Evolutionary conservation across 2,329 filamentous ascomycete species (phyloP), one percentile per base, ranked within the genome.

Genomic region (Stylonectria norvegica): DNA sequence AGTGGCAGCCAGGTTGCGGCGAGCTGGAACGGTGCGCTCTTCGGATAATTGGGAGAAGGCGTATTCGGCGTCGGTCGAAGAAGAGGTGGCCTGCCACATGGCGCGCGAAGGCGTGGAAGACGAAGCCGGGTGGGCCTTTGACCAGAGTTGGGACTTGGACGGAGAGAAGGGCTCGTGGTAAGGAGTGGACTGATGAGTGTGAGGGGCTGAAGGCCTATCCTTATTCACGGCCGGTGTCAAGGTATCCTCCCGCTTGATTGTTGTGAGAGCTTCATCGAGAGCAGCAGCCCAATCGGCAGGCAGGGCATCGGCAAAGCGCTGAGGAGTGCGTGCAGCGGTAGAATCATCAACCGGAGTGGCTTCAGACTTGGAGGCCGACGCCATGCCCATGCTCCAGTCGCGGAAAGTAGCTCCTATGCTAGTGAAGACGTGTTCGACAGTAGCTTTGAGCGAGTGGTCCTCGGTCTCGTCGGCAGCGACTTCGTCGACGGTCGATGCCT

Each of bases 401-500:
- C n/a, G n/a, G n/a, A n/a, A n/a, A n/a, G n/a, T n/a, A n/a, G n/a
- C n/a, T n/a, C n/a, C n/a, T n/a, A n/a, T n/a, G n/a, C n/a, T n/a
- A n/a, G n/a, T n/a, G 8, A 18, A 5, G 30, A 32, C 29, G 33
- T 43, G 39, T 4, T 16, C 34, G n/a, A 34, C 29, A 15, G 20
- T 31, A 28, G 35, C 31, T 20, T 38, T 32, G 27, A 20, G 19
- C 9, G 33, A 31, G 14, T n/a, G n/a, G n/a, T n/a, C n/a, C n/a
- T n/a, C n/a, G n/a, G n/a, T n/a, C n/a, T n/a, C n/a, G n/a, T 29
- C 36, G 41, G 28, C 47, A 19, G 45, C 52, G 7, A 45, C 50
- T 17, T 42, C 52, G 19, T 41, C 45, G 39, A 57, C 49, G 11
- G 53, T 56, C 15, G 49, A 53, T 15, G 53, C 50, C 29, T 42